Evolutionary conservation across 352 stramenopile species (phyloP).

Genomic region (Phytopythium mirpurense): DNA sequence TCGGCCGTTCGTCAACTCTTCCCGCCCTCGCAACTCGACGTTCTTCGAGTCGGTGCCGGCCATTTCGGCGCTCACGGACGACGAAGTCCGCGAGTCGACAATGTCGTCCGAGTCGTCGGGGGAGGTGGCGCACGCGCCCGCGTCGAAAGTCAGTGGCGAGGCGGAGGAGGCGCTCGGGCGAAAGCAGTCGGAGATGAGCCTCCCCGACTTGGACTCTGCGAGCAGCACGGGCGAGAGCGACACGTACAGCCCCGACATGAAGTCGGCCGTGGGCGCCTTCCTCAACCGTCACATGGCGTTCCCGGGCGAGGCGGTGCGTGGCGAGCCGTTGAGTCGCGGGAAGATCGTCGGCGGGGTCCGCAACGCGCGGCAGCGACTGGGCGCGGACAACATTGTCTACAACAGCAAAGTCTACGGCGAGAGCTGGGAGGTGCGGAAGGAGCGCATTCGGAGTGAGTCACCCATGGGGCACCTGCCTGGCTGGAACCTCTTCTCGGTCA

Average conservation of each 20-base stretch:
- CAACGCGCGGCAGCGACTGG: constrained; percentile 17
- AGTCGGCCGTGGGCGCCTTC: constrained; percentile 3
- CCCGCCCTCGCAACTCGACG: constrained; percentile 42
- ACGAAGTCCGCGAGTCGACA: constrained; percentile 22
- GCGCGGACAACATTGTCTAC: constrained; percentile 70
- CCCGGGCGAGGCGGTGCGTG: constrained; percentile 1
- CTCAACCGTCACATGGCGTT: constrained; percentile 23
- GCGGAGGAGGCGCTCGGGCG: not conserved
- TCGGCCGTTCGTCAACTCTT: constrained; percentile 50
- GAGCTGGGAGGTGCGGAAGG: constrained; percentile 57
- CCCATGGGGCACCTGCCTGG: constrained; percentile 71
- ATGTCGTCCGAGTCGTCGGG: constrained; percentile 22
- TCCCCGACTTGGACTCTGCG: constrained; percentile 11
- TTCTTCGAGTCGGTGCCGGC: constrained; percentile 50
- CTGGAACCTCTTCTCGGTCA: constrained; percentile 91
- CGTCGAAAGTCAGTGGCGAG: constrained; percentile 15
- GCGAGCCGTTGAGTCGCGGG: constrained; percentile 9
- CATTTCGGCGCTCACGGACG: constrained; percentile 6
- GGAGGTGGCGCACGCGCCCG: constrained; percentile 12
- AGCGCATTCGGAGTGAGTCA: constrained; percentile 61
- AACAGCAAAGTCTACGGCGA: constrained; percentile 77
- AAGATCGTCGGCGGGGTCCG: constrained; percentile 11
- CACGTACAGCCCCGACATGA: constrained; percentile 7
- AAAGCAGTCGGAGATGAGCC: constrained; percentile 22
- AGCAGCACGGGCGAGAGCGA: constrained; percentile 6